Evolutionary conservation across 2,329 filamentous ascomycete genomes (phyloP), one percentile per base, ranked within the genome.

Genomic region (Alternaria burnsii): DNA sequence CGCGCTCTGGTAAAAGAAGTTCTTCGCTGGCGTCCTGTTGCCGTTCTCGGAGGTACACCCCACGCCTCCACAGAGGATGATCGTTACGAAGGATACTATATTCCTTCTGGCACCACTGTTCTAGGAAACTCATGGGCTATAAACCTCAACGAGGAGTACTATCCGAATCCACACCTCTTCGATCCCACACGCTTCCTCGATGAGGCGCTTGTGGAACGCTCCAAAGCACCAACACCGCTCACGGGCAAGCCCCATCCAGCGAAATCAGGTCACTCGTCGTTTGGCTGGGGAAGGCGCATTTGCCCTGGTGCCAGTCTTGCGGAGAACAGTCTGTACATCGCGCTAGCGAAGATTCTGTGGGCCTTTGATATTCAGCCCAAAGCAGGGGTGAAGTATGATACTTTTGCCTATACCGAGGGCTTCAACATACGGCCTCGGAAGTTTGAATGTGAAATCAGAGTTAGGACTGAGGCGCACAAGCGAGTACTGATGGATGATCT

Each of bases 61-160:
- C 84, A 86, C 57, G 82, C 82, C 0, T 77, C 79, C 0, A 82
- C 80, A 1, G 77, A 81, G 28, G 83, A 86, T 44, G 83, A 86
- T 57, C 70, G 74, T 12, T 86, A 84, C 66, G 77, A 80, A 43
- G 83, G 82, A 16, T 84, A 82, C 63, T 72, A 78, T 14, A 84
- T 86, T 24, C 83, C 84, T 3, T 76, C 79, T 3, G 83, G 81
- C 0, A 84, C 84, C 0, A 81, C 78, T 0, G 72, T 87, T 0
- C 59, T 82, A 1, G 77, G 76, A 9, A 83, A 83, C 61, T 77
- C 79, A 2, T 82, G 81, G 80, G 76, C 75, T 1, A 82, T 84
- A 41, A 78, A 81, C 48, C 74, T 78, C 55, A 80, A 82, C 56
- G 74, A 76, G 12, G 73, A 74, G 14, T 79, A 78, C 47, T 82